Conservation (phyloP, 129 eudicot species). For the Apium graveolens region DNA sequence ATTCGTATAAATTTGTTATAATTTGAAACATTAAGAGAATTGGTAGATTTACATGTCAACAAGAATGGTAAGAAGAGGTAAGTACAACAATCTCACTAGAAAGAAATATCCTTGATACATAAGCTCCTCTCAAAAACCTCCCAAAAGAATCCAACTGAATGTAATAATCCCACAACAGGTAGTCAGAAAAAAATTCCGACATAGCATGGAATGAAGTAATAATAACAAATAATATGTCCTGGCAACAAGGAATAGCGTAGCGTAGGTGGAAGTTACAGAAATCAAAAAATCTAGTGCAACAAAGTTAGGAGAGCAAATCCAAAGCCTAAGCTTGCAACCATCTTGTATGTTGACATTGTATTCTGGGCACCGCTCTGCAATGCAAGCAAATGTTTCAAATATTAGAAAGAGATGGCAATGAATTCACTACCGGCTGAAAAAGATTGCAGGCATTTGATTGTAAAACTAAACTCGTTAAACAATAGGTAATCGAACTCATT, state of each 20-base stretch:
- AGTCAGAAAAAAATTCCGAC: not conserved
- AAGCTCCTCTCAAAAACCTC: slow-evolving; percentile 22
- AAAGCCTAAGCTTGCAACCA: slow-evolving; percentile 34
- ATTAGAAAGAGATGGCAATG: not conserved
- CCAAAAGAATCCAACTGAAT: slow-evolving; percentile 38
- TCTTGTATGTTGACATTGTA: slow-evolving; percentile 29
- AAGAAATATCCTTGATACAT: slow-evolving; percentile 16
- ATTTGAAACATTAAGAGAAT: no score
- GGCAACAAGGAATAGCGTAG: not conserved
- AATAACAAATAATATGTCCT: slow-evolving; percentile 9
- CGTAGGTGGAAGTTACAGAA: not conserved
- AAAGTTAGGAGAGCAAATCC: slow-evolving; percentile 39
- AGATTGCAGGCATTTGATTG: not conserved
- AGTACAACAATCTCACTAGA: slow-evolving; percentile 18
- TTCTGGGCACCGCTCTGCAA: slow-evolving; percentile 56
- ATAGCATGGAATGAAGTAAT: slow-evolving; percentile 14
- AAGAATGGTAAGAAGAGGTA: not conserved
- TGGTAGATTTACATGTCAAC: not conserved
- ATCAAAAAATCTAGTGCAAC: slow-evolving; percentile 26
- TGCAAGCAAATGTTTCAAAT: not conserved
- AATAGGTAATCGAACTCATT: no score
- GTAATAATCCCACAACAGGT: slow-evolving; percentile 17
- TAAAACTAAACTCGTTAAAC: not conserved
- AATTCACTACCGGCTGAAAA: not conserved
- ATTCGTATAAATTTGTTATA: no score